Evolutionary conservation across 148 eudicot genomes (phyloP).

Genomic region (Rhododendron mucronatum): DNA sequence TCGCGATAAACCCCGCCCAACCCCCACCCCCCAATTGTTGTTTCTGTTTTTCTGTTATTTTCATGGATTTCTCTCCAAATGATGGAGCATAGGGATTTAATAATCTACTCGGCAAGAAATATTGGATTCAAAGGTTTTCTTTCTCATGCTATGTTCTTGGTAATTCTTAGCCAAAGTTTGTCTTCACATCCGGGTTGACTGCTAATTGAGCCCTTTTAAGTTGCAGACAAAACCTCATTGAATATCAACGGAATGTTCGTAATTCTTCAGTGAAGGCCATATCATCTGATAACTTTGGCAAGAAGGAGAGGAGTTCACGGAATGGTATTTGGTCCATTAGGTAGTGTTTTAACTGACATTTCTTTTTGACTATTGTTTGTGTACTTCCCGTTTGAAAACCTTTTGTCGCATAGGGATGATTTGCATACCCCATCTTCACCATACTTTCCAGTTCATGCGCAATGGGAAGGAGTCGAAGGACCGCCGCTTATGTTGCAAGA

Average conservation of each 20-base stretch:
- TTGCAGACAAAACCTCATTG: conserved; percentile 16
- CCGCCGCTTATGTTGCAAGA: conserved; percentile 79
- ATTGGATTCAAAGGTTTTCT: background rate
- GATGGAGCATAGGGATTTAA: background rate
- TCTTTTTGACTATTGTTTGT: background rate
- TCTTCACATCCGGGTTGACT: background rate
- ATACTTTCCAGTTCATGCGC: conserved; percentile 56
- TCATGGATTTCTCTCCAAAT: background rate
- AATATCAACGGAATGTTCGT: conserved; percentile 15
- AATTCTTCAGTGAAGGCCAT: conserved; percentile 40
- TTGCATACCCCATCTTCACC: conserved; percentile 69
- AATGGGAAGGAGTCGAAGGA: conserved; percentile 43
- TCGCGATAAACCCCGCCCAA: background rate
- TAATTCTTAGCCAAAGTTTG: background rate
- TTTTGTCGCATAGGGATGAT: conserved; percentile 52
- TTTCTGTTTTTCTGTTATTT: background rate
- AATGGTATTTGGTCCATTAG: conserved; percentile 75
- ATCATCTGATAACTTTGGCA: conserved; percentile 31
- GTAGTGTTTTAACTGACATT: conserved; percentile 27
- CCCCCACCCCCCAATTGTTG: background rate
- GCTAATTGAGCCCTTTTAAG: background rate
- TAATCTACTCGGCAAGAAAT: background rate
- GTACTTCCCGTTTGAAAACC: conserved; percentile 3
- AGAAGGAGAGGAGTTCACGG: conserved; percentile 24
- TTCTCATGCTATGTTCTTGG: background rate